Evolutionary conservation across 768 basidiomycete species (phyloP).

Genomic region (Suillus spraguei): DNA sequence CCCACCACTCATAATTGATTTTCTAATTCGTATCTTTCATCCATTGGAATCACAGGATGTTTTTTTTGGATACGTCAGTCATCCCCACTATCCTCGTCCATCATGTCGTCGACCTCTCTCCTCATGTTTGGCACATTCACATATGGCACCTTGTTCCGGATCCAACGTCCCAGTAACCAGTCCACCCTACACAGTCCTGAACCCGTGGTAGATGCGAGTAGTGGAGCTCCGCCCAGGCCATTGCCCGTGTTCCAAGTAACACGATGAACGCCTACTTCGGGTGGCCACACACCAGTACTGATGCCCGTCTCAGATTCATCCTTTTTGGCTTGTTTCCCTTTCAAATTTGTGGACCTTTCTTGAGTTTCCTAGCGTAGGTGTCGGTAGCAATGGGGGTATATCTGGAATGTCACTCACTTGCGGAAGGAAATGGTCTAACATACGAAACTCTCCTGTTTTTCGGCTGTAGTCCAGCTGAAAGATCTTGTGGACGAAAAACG

Average conservation of each 20-base stretch:
- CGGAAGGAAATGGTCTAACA: constrained; percentile 87
- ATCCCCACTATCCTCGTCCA: constrained; percentile 39
- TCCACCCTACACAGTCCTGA: constrained; percentile 89
- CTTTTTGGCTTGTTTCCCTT: constrained; percentile 33
- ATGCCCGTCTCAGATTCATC: constrained; percentile 26
- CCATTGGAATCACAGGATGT: too few species aligned
- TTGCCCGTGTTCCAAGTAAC: constrained; percentile 82
- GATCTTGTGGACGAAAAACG: constrained; percentile 76
- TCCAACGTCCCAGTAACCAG: constrained; percentile 75
- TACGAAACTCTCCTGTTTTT: constrained; percentile 71
- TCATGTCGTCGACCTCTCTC: constrained; percentile 50
- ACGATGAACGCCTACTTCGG: constrained; percentile 75
- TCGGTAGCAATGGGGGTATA: not conserved
- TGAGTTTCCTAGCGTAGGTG: constrained; percentile 46
- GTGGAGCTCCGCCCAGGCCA: constrained; percentile 57
- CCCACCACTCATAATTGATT: too few species aligned
- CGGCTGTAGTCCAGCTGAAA: constrained; percentile 90
- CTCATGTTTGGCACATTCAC: constrained; percentile 61
- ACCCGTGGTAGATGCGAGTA: constrained; percentile 80
- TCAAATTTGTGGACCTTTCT: constrained; percentile 37
- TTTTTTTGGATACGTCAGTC: constrained; percentile 17
- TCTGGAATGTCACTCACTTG: constrained; percentile 45
- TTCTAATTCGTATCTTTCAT: too few species aligned
- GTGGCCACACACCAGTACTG: constrained; percentile 75
- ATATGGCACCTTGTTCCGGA: constrained; percentile 68